phyloP scores from a whole-genome alignment of 306 rosid genomes.

The Medicago truncatula region MtrunA17r5.0-ANR NC_053049.1:35232001-35232500 shows the following conservation, averaged over 20 bases:
- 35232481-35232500: no score
- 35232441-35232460: no score
- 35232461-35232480: no score
- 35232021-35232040: not conserved
- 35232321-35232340: constrained; percentile 48
- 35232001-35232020: not conserved
- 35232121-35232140: constrained; percentile 42
- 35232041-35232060: constrained; percentile 44
- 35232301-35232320: constrained; percentile 42
- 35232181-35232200: constrained; percentile 42
- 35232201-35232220: constrained; percentile 50
- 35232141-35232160: constrained; percentile 40
- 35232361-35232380: constrained; percentile 40
- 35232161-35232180: constrained; percentile 41
- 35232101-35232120: constrained; percentile 31
- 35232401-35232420: no score
- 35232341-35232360: constrained; percentile 68
- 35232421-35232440: no score
- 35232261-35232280: constrained; percentile 55
- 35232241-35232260: constrained; percentile 51
- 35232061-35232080: constrained; percentile 39
- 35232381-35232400: no score
- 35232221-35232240: constrained; percentile 39
- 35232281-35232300: constrained; percentile 57
- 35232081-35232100: constrained; percentile 17